These are phyloP conservation scores for Dissophora globulifera DNA, from an alignment of 192 early-diverging fungal species.

Conservation along the genomic window DNA sequence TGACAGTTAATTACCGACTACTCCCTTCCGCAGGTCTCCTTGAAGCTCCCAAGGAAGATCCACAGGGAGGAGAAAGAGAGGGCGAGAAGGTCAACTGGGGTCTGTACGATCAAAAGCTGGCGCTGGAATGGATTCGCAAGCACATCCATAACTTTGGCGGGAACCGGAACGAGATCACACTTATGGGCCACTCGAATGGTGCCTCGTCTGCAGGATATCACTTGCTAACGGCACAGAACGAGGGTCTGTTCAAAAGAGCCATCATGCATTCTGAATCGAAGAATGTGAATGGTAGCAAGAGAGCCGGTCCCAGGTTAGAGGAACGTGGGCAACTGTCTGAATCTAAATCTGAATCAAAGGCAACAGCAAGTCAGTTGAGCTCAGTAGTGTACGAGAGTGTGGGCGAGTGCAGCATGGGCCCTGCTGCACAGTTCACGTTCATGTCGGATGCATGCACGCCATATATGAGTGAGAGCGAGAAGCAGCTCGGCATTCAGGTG, in stretches of 20 bases:
- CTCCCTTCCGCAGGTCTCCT: slow-evolving; percentile 12
- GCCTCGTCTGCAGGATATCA: slow-evolving; percentile 35
- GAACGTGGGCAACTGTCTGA: no score
- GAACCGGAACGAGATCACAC: slow-evolving; percentile 36
- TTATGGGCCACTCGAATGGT: slow-evolving; percentile 51
- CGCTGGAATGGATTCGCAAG: slow-evolving; percentile 37
- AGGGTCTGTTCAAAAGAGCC: slow-evolving; percentile 29
- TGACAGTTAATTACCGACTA: slow-evolving; percentile 63
- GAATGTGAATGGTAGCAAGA: neutral
- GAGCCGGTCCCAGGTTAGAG: no score
- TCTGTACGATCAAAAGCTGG: slow-evolving; percentile 39
- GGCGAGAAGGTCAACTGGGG: slow-evolving; percentile 16
- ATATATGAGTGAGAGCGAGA: slow-evolving; percentile 28
- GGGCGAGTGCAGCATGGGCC: neutral
- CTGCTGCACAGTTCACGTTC: slow-evolving; percentile 23
- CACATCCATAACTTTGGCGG: slow-evolving; percentile 48
- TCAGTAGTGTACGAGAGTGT: neutral
- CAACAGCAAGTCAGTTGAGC: neutral
- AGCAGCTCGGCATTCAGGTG: slow-evolving; percentile 11
- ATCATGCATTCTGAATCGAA: slow-evolving; percentile 40
- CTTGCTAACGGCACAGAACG: slow-evolving; percentile 12
- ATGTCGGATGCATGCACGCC: slow-evolving; percentile 42
- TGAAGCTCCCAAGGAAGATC: slow-evolving; percentile 2
- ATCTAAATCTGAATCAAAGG: no score
- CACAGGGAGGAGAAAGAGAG: neutral